Base-by-base conservation (phyloP, 805 yeast species). In the Candida coleopterorum region DNA sequence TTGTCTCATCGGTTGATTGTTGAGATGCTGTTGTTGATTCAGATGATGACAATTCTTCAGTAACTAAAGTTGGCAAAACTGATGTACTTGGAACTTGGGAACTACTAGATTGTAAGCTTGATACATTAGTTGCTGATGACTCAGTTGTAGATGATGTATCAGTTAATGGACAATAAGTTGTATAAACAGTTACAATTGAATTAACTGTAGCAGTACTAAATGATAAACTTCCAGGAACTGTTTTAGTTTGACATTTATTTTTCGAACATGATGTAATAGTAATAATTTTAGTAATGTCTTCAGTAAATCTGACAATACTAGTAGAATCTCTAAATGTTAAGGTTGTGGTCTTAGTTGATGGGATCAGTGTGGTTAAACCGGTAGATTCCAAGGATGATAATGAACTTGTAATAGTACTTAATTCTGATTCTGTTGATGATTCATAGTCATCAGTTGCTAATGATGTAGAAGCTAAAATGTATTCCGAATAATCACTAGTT, bases 211-310 rank as follows among this genome's bases (percentile, higher is more conserved):
- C 58, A 4, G 36, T 33, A 18, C 23, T 24, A 17, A 32, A 23
- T 24, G 48, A 48, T 40, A 43, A 38, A 34, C 59, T 52, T 34
- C 56, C 56, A 30, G 57, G 47, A 21, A 56, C 50, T n/a, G 60
- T 42, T 12, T 61, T 49, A n/a, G 48, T 47, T 16, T 46, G 25
- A 50, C 71, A 64, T 32, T 41, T 48, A 53, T 62, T 36, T 40
- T 56, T 53, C 17, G 56, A 46, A 47, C 70, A 64, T 36, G 64
- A 54, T 32, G 69, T 59, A 40, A 56, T 51, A 45, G 65, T 60
- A 32, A 61, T 42, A 34, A 58, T 46, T 20, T 61, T 56, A 34
- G 64, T 53, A 25, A 41, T 16, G 21, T 32, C 39, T 18, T 46
- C 39, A 16, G 39, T 37, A 34, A 49, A 39, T 20, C 53, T 41